Percentiles rank a stretch among this genome's conserved stretches.
Conservation (phyloP, 2,329 filamentous ascomycete genomes). For the Aspergillus sp. region DNA sequence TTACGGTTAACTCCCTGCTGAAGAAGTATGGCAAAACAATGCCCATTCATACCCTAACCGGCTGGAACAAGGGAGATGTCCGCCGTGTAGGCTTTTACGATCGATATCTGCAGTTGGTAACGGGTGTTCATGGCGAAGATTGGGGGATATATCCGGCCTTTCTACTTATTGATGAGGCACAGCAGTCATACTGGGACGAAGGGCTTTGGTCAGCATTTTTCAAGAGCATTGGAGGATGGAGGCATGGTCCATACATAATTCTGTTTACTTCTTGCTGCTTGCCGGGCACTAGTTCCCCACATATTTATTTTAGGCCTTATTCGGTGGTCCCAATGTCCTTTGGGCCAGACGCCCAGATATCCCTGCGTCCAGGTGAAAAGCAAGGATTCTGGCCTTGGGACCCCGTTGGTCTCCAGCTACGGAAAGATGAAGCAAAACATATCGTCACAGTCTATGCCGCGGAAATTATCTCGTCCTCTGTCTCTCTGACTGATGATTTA, state of each 20-base stretch:
- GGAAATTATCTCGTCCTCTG: background rate
- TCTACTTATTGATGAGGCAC: slow-evolving; percentile 17
- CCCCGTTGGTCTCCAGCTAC: slow-evolving; percentile 13
- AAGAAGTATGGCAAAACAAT: background rate
- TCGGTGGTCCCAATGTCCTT: slow-evolving; percentile 5
- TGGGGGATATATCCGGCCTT: slow-evolving; percentile 10
- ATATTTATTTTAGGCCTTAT: background rate
- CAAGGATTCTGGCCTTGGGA: background rate
- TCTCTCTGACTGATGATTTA: slow-evolving; percentile 7
- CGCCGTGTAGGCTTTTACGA: background rate
- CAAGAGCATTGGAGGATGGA: slow-evolving; percentile 9
- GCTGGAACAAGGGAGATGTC: slow-evolving; percentile 3
- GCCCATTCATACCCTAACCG: slow-evolving; percentile 11
- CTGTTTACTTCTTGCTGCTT: slow-evolving; percentile 17
- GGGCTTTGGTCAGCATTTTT: slow-evolving; percentile 13
- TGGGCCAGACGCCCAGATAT: slow-evolving; percentile 6
- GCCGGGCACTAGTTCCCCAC: background rate
- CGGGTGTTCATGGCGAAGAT: slow-evolving; percentile 6
- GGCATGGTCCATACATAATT: slow-evolving; percentile 10
- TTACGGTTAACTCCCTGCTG: slow-evolving; percentile 15
- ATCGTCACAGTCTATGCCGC: background rate
- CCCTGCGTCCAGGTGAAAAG: background rate
- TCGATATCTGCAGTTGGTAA: slow-evolving; percentile 7
- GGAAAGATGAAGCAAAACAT: slow-evolving; percentile 4
- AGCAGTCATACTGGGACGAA: slow-evolving; percentile 12